Evolutionary conservation across 805 yeast species (phyloP), one percentile per base, ranked within the genome.

Genomic region (Starmera caribaea): DNA sequence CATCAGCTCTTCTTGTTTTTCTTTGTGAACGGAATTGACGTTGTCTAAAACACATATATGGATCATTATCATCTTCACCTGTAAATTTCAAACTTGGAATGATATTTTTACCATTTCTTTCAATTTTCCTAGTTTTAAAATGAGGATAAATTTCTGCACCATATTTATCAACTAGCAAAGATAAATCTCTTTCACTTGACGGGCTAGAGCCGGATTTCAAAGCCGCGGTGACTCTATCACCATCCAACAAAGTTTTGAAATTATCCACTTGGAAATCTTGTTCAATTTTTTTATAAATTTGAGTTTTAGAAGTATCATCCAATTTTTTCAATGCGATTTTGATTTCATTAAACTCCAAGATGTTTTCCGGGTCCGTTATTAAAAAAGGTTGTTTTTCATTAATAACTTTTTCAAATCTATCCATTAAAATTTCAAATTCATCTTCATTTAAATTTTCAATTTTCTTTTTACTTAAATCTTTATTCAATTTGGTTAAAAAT

Each of bases 1-100:
- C 74, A 63, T 92, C 98, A 0, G 96, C 85, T 47, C 97, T 76
- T 59, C 98, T 77, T 0, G 98, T 92, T 59, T 92, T 92, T 59
- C 98, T 81, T 27, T 94, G 92, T 56, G 85, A 97, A 48, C 98
- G 77, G 47, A 87, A 81, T 55, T 89, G 97, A 59, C 98, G 81
- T 49, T 96, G 79, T 53, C 98, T 76, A 68, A 92, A 92, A 65
- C 97, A 87, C 32, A 87, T 81, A 59, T 92, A 92, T 2, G 98
- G 97, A 59, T 92, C 97, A 43, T 74, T 75, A 53, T 89, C 97
- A 53, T 89, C 97, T 54, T 88, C 88, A 43, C 86, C 92, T 41
- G 75, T 76, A 57, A 85, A 88, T 57, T 79, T 84, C 38, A 92
- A 66, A 13, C 70, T 59, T 4, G 97, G 95, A 48, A 76, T 72